Evolutionary conservation across 371 early-diverging fungal genomes (phyloP).

Genomic region (Mortierella sp.): DNA sequence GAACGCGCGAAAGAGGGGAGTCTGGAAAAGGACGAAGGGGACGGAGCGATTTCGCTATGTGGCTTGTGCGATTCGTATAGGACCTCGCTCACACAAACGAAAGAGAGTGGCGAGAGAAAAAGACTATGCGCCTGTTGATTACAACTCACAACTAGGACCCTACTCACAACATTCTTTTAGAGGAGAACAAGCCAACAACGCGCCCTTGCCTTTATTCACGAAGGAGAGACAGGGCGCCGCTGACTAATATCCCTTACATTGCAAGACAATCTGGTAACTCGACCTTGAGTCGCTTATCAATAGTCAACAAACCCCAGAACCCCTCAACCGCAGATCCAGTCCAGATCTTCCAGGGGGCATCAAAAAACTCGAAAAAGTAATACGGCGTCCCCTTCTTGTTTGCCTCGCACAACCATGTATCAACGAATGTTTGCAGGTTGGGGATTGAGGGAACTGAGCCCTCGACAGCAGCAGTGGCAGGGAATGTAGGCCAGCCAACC

Average conservation of each 20-base stretch:
- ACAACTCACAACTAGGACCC: no score
- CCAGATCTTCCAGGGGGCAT: constrained; percentile 78
- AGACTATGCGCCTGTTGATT: no score
- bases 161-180: background rate
- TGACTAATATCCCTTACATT: background rate
- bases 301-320: constrained; percentile 73
- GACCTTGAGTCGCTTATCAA: constrained; percentile 60
- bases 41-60: background rate
- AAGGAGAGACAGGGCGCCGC: no score
- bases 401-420: constrained; percentile 70
- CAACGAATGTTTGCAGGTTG: constrained; percentile 66
- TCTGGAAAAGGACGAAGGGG: background rate
- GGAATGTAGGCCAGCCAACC: constrained; percentile 76
- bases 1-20: background rate
- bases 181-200: no score
- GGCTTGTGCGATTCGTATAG: background rate
- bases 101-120: no score
- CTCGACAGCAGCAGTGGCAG: constrained; percentile 51
- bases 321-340: constrained; percentile 70
- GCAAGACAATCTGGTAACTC: constrained; percentile 60
- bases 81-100: no score
- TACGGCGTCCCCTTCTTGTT: constrained; percentile 67
- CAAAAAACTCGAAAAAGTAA: constrained; percentile 78
- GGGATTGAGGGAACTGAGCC: constrained; percentile 62
- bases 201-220: no score